A percentile compares a stretch with the other conserved stretches of the same genome.
These are phyloP conservation scores for Globisporangium okanoganense DNA, from an alignment of 352 stramenopile genomes.

Conservation along the genomic window DNA sequence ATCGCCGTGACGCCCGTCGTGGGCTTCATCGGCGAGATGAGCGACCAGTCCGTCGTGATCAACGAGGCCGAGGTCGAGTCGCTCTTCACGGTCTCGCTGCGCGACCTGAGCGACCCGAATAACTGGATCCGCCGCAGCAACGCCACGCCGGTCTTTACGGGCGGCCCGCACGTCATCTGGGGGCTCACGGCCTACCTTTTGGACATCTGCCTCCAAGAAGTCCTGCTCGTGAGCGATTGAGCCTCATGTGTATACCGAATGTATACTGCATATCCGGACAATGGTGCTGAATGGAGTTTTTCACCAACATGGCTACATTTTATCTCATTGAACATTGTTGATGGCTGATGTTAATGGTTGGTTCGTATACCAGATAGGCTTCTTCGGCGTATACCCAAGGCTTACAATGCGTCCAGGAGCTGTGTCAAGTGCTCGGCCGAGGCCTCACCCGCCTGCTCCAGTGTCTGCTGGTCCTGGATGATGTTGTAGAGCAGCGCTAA, in stretches of 20 bases:
- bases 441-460: background rate
- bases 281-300: background rate
- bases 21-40: constrained; percentile 94
- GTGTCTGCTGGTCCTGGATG: constrained; percentile 35
- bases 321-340: background rate
- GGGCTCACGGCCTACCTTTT: constrained; percentile 96
- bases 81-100: constrained; percentile 94
- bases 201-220: constrained; percentile 81
- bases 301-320: constrained; percentile 1
- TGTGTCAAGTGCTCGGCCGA: background rate
- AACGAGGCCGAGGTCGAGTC: constrained; percentile 96
- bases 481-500: constrained; percentile 53
- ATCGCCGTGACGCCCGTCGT: constrained; percentile 98
- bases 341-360: background rate
- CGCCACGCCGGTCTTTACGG: constrained; percentile 92
- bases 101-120: constrained; percentile 79
- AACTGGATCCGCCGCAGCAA: constrained; percentile 81
- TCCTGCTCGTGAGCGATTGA: constrained; percentile 37
- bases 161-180: constrained; percentile 95
- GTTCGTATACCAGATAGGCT: background rate
- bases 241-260: background rate
- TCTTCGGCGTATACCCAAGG: background rate
- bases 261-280: background rate
- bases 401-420: constrained; percentile 13
- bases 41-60: constrained; percentile 85